phyloP scores from a whole-genome alignment of 2,329 filamentous ascomycete species.

The Aspergillus fischeri region DNA sequence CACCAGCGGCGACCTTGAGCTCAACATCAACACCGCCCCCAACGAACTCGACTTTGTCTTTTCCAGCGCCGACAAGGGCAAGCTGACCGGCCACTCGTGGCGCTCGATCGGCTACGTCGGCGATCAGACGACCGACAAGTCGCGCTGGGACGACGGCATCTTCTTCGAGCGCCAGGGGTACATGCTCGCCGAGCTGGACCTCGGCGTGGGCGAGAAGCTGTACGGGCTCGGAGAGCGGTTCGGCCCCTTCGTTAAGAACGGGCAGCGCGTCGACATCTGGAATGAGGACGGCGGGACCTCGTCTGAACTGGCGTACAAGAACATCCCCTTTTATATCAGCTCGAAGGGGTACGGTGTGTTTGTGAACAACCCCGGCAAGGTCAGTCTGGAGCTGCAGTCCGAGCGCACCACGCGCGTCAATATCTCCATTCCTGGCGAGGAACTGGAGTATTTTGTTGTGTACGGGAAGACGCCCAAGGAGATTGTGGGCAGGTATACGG shows the following conservation, averaged over 20 bases:
- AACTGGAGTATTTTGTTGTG: conserved; percentile 70
- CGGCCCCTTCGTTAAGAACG: conserved; percentile 71
- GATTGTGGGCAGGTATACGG: conserved; percentile 62
- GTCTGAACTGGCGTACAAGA: conserved; percentile 40
- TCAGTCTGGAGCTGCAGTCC: conserved; percentile 70
- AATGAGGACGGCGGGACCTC: conserved; percentile 51
- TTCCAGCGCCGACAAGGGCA: conserved; percentile 15
- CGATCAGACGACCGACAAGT: conserved; percentile 30
- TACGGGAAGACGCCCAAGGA: conserved; percentile 69
- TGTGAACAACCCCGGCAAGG: conserved; percentile 64
- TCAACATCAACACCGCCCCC: conserved; percentile 30
- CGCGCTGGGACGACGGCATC: conserved; percentile 31
- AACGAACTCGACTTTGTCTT: conserved; percentile 34
- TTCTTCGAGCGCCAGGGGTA: conserved; percentile 37
- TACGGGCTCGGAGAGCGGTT: conserved; percentile 75
- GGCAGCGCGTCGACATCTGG: conserved; percentile 64
- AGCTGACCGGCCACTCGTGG: conserved; percentile 36
- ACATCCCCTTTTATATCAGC: conserved; percentile 40
- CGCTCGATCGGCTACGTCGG: conserved; percentile 39
- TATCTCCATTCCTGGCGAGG: conserved; percentile 64
- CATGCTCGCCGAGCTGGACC: conserved; percentile 38
- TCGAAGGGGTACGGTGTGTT: conserved; percentile 74
- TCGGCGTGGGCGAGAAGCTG: conserved; percentile 57
- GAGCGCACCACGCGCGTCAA: conserved; percentile 69
- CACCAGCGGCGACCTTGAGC: conserved; percentile 28